A percentile compares a stretch with the other conserved stretches of the same genome.
These are phyloP conservation scores for Pythium volutum DNA, from an alignment of 352 stramenopile species.

Conservation along the genomic window DNA sequence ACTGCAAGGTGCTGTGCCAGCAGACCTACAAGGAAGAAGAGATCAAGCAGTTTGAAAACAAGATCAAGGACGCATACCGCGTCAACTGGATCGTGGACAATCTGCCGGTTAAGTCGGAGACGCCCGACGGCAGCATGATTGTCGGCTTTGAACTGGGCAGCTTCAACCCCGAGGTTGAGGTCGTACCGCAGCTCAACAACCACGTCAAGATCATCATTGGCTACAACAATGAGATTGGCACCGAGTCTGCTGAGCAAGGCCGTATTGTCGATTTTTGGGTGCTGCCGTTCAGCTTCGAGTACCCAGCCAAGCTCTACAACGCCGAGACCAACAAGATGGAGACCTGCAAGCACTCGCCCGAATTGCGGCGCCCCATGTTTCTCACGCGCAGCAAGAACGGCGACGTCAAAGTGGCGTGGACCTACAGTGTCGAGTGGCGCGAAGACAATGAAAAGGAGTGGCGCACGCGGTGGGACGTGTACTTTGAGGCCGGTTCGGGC, in stretches of 20 bases:
- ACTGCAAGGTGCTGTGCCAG: slow-evolving; percentile 72
- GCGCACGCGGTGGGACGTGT: slow-evolving; percentile 99
- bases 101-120: slow-evolving; percentile 88
- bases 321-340: slow-evolving; percentile 71
- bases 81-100: slow-evolving; percentile 99
- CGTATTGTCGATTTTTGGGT: slow-evolving; percentile 99
- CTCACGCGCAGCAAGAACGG: slow-evolving; percentile 80
- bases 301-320: slow-evolving; percentile 76
- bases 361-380: slow-evolving; percentile 70
- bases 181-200: slow-evolving; percentile 95
- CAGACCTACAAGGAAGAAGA: slow-evolving; percentile 91
- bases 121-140: slow-evolving; percentile 55
- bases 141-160: slow-evolving; percentile 88
- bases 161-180: slow-evolving; percentile 89
- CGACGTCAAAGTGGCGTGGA: slow-evolving; percentile 90
- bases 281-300: slow-evolving; percentile 96
- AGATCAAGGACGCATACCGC: slow-evolving; percentile 97
- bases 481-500: slow-evolving; percentile 90
- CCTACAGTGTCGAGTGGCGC: slow-evolving; percentile 98
- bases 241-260: slow-evolving; percentile 71
- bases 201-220: slow-evolving; percentile 99
- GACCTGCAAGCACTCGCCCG: slow-evolving; percentile 64
- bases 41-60: slow-evolving; percentile 88
- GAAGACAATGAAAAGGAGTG: slow-evolving; percentile 94
- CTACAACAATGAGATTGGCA: slow-evolving; percentile 91